Conservation (phyloP, 2,329 filamentous ascomycete species). For the Pezicula radicicola region DNA sequence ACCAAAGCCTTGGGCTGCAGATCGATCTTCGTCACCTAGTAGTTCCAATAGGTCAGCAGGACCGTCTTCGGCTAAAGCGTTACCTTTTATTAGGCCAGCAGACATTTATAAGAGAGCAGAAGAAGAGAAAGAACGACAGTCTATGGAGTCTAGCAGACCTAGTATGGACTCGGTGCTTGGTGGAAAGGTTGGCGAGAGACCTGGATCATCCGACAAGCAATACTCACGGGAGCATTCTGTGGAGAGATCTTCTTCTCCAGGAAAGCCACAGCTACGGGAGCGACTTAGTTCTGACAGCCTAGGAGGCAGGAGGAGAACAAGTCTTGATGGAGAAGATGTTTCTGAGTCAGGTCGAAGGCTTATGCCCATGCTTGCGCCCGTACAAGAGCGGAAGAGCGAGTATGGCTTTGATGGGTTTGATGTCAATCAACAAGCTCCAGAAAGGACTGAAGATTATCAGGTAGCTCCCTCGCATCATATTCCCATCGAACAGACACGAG, state of each 20-base stretch:
- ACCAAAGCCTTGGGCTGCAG: constrained; percentile 29
- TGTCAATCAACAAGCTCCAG: constrained; percentile 10
- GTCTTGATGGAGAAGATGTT: constrained; percentile 28
- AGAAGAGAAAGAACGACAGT: constrained; percentile 58
- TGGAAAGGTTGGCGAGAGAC: constrained; percentile 21
- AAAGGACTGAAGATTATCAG: constrained; percentile 14
- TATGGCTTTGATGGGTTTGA: constrained; percentile 47
- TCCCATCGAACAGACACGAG: constrained; percentile 21
- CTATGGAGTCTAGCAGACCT: constrained; percentile 54
- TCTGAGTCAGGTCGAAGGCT: constrained; percentile 33
- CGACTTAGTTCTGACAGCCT: constrained; percentile 20
- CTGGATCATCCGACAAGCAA: constrained; percentile 18
- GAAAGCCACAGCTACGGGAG: constrained; percentile 16
- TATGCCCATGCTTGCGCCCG: constrained; percentile 45
- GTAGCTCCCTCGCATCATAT: not conserved
- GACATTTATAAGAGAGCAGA: constrained; percentile 74
- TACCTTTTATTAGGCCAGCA: constrained; percentile 67
- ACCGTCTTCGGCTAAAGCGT: constrained; percentile 41
- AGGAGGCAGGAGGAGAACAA: constrained; percentile 10
- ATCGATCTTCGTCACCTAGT: constrained; percentile 33
- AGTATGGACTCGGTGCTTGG: constrained; percentile 49
- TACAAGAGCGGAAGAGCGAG: constrained; percentile 57
- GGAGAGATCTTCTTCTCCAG: constrained; percentile 11
- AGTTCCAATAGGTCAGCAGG: constrained; percentile 28
- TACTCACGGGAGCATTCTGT: constrained; percentile 15